phyloP scores from a whole-genome alignment of 768 basidiomycete species.

The Auricularia sp. region DNA sequence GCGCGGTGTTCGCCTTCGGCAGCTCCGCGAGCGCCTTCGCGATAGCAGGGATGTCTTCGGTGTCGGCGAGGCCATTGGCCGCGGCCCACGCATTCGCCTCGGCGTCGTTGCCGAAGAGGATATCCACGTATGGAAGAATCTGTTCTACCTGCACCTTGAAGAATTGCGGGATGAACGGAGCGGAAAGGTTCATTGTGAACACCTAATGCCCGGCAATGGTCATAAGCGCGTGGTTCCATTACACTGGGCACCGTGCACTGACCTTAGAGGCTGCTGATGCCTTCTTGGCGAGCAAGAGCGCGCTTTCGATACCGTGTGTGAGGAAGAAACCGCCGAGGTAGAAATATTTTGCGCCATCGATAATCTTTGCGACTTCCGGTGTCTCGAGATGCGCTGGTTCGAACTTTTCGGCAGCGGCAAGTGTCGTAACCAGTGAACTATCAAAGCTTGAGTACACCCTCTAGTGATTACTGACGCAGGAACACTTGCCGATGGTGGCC shows the following conservation, averaged over 20 bases:
- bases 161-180: conserved; percentile 95
- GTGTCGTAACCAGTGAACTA: conserved; percentile 87
- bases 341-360: conserved; percentile 74
- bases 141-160: conserved; percentile 74
- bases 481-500: conserved; percentile 71
- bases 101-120: conserved; percentile 92
- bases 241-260: conserved; percentile 4
- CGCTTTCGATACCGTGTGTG: conserved; percentile 75
- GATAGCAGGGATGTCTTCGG: conserved; percentile 55
- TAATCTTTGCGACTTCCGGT: conserved; percentile 59
- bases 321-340: conserved; percentile 98
- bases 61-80: conserved; percentile 57
- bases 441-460: not conserved
- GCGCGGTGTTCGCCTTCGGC: conserved; percentile 74
- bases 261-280: conserved; percentile 73
- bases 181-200: conserved; percentile 88
- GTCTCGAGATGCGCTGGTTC: conserved; percentile 70
- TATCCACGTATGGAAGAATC: conserved; percentile 75
- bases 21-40: conserved; percentile 67
- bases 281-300: conserved; percentile 65
- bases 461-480: not conserved
- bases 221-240: not conserved
- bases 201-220: conserved; percentile 36
- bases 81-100: conserved; percentile 84
- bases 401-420: conserved; percentile 87